Conservation (phyloP, 225 moss, liverwort and hornwort species). For the Marchantia paleacea region DNA sequence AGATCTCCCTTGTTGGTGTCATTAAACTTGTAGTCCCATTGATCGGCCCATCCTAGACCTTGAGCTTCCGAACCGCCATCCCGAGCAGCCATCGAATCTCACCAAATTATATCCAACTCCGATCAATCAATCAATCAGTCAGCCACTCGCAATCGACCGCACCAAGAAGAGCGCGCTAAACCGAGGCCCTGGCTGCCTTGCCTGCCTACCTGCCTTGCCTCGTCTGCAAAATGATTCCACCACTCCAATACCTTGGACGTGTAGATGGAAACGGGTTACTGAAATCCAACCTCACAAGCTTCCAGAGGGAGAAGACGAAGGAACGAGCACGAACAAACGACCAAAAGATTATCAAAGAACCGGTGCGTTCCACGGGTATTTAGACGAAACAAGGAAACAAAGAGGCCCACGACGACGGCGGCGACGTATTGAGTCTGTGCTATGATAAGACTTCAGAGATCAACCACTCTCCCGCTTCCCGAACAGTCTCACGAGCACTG, state of each 20-base stretch:
- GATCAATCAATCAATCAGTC: neutral
- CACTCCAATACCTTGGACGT: too few species aligned
- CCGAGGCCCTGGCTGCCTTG: too few species aligned
- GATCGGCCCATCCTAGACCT: conserved; percentile 85
- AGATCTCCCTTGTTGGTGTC: conserved; percentile 37
- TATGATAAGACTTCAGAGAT: neutral
- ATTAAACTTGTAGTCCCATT: conserved; percentile 81
- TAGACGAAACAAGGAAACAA: neutral
- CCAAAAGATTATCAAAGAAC: neutral
- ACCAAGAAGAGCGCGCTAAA: neutral
- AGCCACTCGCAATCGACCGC: neutral
- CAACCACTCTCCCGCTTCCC: neutral
- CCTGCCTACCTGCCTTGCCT: too few species aligned
- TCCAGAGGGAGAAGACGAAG: neutral
- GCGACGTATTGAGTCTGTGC: neutral
- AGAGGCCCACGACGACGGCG: neutral
- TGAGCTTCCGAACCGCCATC: conserved; percentile 10
- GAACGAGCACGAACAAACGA: neutral
- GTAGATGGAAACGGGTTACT: neutral
- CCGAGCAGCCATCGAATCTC: conserved; percentile 13
- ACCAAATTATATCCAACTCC: neutral
- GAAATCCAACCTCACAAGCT: neutral
- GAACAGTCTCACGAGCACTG: neutral
- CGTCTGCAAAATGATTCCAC: neutral
- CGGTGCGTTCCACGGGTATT: neutral